These are phyloP conservation scores for Suillus bovinus DNA, from an alignment of 768 basidiomycete genomes.

Conservation along the genomic window DNA sequence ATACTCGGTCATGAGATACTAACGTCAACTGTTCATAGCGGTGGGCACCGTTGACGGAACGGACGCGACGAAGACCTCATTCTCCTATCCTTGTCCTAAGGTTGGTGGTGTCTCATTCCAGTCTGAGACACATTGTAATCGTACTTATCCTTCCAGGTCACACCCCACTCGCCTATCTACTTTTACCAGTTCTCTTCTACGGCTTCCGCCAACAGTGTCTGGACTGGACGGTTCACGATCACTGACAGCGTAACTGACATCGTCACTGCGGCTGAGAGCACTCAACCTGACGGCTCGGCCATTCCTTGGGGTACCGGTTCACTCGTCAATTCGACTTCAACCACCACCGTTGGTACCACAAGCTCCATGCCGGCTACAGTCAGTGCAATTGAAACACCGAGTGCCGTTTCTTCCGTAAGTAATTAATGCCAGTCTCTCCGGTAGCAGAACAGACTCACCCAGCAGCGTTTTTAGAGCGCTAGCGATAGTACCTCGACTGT, in stretches of 20 bases:
- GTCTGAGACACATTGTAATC: slow-evolving; percentile 2
- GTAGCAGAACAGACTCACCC: slow-evolving; percentile 2
- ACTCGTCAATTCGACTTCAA: slow-evolving; percentile 45
- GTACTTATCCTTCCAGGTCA: slow-evolving; percentile 44
- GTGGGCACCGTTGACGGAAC: slow-evolving; percentile 71
- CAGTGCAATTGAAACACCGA: slow-evolving; percentile 5
- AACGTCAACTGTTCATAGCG: slow-evolving; percentile 41
- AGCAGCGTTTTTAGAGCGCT: neutral
- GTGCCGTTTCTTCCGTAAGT: neutral
- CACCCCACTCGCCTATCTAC: slow-evolving; percentile 66
- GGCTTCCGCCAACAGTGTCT: slow-evolving; percentile 40
- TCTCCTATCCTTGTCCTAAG: slow-evolving; percentile 63
- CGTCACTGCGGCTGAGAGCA: slow-evolving; percentile 49
- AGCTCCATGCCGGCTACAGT: slow-evolving; percentile 11
- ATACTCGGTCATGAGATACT: neutral
- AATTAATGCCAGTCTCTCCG: slow-evolving; percentile 9
- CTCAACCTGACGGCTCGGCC: slow-evolving; percentile 47
- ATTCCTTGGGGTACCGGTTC: slow-evolving; percentile 71
- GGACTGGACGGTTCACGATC: slow-evolving; percentile 82
- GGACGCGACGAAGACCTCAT: slow-evolving; percentile 40
- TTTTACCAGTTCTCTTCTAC: slow-evolving; percentile 76
- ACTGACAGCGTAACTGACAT: slow-evolving; percentile 48
- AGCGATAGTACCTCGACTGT: neutral
- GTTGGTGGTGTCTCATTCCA: slow-evolving; percentile 38
- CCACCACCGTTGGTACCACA: slow-evolving; percentile 20